These are phyloP conservation scores for Saccharomycopsis babjevae DNA, from an alignment of 805 yeast genomes.

Conservation along the genomic window DNA sequence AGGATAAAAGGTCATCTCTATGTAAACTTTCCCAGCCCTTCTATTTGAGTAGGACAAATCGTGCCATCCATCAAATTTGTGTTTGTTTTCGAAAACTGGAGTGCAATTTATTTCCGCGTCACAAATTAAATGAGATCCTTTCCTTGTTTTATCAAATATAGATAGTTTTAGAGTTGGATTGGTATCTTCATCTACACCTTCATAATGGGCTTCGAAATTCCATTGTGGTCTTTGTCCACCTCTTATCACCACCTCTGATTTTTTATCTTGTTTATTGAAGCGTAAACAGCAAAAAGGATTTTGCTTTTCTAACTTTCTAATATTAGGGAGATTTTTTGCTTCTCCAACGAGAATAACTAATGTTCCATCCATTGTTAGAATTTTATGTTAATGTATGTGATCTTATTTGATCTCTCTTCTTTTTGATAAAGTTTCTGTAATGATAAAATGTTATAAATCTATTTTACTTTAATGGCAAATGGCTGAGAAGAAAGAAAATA, in stretches of 20 bases:
- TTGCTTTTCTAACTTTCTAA: conserved; percentile 83
- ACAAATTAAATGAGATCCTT: conserved; percentile 81
- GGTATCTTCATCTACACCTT: conserved; percentile 52
- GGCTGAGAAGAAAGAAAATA: neutral
- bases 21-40: conserved; percentile 78
- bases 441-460: no score
- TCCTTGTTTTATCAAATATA: conserved; percentile 75
- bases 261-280: conserved; percentile 70
- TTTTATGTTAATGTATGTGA: no score
- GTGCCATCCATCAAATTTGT: conserved; percentile 60
- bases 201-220: conserved; percentile 66
- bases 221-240: conserved; percentile 95
- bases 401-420: neutral
- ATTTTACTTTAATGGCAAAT: no score
- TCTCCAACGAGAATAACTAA: conserved; percentile 68
- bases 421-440: no score
- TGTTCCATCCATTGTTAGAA: conserved; percentile 29
- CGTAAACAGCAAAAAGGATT: conserved; percentile 82
- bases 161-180: conserved; percentile 58
- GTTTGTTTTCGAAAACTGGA: conserved; percentile 49
- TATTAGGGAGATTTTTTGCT: conserved; percentile 80
- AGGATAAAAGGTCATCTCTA: conserved; percentile 90
- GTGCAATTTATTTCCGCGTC: conserved; percentile 70
- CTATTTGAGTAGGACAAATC: conserved; percentile 53
- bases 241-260: conserved; percentile 65